Evolutionary conservation across 805 yeast species (phyloP).

Genomic region (Scheffersomyces stipitis): DNA sequence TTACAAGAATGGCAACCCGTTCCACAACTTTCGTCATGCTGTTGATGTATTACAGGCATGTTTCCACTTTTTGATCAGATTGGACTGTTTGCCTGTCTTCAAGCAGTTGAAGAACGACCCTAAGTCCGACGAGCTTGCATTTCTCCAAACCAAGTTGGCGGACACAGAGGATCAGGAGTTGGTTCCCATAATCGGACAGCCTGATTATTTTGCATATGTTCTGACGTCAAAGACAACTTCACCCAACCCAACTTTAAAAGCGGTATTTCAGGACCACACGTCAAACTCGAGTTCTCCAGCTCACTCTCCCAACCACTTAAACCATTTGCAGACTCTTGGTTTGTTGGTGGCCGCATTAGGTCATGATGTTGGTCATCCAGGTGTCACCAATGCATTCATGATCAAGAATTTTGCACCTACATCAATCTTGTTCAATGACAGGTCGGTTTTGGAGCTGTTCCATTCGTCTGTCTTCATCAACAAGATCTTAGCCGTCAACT

Average conservation of each 20-base stretch:
- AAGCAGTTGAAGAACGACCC: conserved; percentile 35
- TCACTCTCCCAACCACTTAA: conserved; percentile 18
- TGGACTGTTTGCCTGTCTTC: conserved; percentile 39
- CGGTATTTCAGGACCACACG: conserved; percentile 8
- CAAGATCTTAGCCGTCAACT: conserved; percentile 30
- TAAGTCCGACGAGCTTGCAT: conserved; percentile 24
- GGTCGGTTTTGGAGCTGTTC: conserved; percentile 78
- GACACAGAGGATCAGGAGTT: conserved; percentile 1
- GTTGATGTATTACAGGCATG: conserved; percentile 94
- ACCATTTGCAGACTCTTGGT: conserved; percentile 50
- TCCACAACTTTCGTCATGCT: conserved; percentile 95
- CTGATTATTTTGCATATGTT: neutral
- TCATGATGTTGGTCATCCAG: conserved; percentile 97
- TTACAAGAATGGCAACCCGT: conserved; percentile 82
- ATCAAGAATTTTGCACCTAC: conserved; percentile 60
- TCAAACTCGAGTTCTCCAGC: conserved; percentile 11
- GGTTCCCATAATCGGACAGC: conserved; percentile 2
- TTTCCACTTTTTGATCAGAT: conserved; percentile 56
- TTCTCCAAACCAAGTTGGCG: conserved; percentile 4
- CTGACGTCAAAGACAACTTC: conserved; percentile 18
- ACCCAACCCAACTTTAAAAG: conserved; percentile 4
- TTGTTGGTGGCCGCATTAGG: conserved; percentile 83
- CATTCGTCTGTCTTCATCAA: conserved; percentile 66
- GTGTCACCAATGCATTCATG: conserved; percentile 80
- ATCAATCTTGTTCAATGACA: conserved; percentile 57